Evolutionary conservation across 169 alveolate genomes (phyloP).

Genomic region (Eimeria praecox): DNA sequence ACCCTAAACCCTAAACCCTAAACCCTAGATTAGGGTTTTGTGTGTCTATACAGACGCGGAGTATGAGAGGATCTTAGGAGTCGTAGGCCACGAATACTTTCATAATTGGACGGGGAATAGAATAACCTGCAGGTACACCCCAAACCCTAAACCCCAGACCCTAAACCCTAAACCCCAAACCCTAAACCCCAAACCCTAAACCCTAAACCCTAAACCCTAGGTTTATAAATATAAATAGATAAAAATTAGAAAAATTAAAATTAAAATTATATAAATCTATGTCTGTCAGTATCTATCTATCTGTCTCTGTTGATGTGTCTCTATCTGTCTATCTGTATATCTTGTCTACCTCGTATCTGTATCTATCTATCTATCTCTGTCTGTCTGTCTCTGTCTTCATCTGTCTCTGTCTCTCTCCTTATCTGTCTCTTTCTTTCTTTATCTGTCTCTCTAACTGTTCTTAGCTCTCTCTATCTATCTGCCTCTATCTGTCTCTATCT

Average conservation of each 20-base stretch:
- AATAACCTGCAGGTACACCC: constrained; percentile 86
- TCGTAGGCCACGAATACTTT: constrained; percentile 96
- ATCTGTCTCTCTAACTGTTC: not conserved
- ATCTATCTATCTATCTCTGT: too few species aligned
- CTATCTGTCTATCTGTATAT: not conserved
- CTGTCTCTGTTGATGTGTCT: too few species aligned
- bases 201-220: too few species aligned
- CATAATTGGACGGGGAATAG: constrained; percentile 97
- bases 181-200: not conserved
- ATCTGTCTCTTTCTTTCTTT: too few species aligned
- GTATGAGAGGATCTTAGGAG: constrained; percentile 90
- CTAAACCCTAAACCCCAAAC: not conserved
- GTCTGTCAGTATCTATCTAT: too few species aligned
- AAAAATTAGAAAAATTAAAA: too few species aligned
- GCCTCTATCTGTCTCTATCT: too few species aligned
- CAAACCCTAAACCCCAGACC: not conserved
- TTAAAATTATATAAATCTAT: too few species aligned
- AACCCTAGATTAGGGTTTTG: not conserved
- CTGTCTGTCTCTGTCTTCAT: not conserved
- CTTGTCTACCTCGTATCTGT: too few species aligned
- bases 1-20: not conserved
- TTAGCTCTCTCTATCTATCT: too few species aligned
- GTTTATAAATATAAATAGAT: too few species aligned
- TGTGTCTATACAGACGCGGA: constrained; percentile 88
- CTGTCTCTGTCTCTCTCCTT: not conserved